Evolutionary conservation across 495 filamentous ascomycete genomes (phyloP).

Genomic region (Haplographium delicatum): DNA sequence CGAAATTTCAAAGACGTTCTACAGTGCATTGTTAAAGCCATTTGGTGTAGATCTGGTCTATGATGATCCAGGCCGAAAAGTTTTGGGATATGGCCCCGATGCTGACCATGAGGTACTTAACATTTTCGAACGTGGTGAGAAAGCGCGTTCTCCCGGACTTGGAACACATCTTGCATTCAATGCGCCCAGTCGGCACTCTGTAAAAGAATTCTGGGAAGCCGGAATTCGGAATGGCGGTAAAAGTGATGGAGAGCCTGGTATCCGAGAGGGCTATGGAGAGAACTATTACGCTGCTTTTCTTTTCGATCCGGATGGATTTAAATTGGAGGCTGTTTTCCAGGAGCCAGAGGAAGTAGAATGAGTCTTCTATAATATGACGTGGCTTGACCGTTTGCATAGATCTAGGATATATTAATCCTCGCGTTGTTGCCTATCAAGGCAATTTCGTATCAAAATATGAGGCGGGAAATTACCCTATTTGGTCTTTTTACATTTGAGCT

Average conservation of each 20-base stretch:
- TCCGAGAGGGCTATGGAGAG: slow-evolving; percentile 30
- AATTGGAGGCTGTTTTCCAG: slow-evolving; percentile 34
- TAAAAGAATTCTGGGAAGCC: slow-evolving; percentile 33
- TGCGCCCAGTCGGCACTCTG: slow-evolving; percentile 27
- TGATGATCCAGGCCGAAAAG: slow-evolving; percentile 27
- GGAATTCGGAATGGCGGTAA: slow-evolving; percentile 32
- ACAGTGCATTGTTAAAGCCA: slow-evolving; percentile 26
- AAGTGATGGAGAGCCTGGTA: slow-evolving; percentile 33
- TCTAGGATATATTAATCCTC: no score
- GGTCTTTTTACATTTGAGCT: no score
- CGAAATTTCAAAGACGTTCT: slow-evolving; percentile 29
- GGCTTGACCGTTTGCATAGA: no score
- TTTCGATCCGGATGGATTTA: slow-evolving; percentile 35
- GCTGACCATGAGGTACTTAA: slow-evolving; percentile 27
- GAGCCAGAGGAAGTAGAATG: neutral
- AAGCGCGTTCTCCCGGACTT: slow-evolving; percentile 16
- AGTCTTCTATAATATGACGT: no score
- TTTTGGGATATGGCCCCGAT: slow-evolving; percentile 31
- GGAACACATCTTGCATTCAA: slow-evolving; percentile 36
- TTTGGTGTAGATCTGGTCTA: slow-evolving; percentile 32
- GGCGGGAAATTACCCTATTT: no score
- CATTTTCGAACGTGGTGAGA: slow-evolving; percentile 28
- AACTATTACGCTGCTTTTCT: slow-evolving; percentile 41
- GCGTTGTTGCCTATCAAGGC: no score
- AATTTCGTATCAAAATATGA: no score